Conservation (phyloP, 2,329 filamentous ascomycete species). For the Apiospora pterosperma region DNA sequence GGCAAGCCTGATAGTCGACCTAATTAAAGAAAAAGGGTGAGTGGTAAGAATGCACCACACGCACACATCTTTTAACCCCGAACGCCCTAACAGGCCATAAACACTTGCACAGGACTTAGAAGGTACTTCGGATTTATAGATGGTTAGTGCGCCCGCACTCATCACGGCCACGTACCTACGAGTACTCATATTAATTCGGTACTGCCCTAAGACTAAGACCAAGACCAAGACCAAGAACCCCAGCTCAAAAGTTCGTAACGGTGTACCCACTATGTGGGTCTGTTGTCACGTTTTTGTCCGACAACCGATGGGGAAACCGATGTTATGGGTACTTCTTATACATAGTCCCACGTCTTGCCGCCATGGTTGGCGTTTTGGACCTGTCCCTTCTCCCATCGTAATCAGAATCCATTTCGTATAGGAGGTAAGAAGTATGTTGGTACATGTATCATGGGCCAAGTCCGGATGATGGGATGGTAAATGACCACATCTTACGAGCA, state of each 20-base stretch:
- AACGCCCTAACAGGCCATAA: neutral
- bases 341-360: neutral
- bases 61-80: neutral
- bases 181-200: neutral
- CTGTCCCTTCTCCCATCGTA: too few species aligned
- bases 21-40: neutral
- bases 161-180: neutral
- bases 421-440: too few species aligned
- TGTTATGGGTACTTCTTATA: conserved; percentile 2
- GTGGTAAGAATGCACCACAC: neutral
- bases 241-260: neutral
- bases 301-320: neutral
- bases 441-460: neutral
- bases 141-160: neutral
- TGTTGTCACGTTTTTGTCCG: neutral
- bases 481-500: neutral
- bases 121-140: neutral
- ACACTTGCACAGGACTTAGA: neutral
- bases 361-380: neutral
- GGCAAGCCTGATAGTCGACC: neutral
- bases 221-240: neutral
- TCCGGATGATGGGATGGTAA: neutral
- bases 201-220: neutral
- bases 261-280: neutral
- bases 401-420: neutral